Percentiles rank a stretch among this genome's conserved stretches.
These are phyloP conservation scores for Cyclotella choctawhatcheeana DNA, from an alignment of 108 stramenopile species.

Conservation along the genomic window DNA sequence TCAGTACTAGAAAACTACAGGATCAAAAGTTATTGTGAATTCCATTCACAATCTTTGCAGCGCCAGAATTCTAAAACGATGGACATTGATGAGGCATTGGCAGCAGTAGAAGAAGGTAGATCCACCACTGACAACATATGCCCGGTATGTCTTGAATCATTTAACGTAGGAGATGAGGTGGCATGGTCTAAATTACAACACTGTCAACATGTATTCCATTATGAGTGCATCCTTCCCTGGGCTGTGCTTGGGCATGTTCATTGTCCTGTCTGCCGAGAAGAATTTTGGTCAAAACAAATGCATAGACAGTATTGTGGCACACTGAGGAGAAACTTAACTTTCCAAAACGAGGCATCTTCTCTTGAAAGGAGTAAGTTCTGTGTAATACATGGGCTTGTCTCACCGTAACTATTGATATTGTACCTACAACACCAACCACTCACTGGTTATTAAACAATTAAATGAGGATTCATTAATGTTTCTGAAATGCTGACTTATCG, in stretches of 20 bases:
- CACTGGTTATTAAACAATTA: too few species aligned
- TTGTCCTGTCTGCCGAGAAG: constrained; percentile 30
- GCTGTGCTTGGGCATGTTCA: constrained; percentile 18
- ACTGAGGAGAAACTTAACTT: background rate
- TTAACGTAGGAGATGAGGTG: constrained; percentile 49
- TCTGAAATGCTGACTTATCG: too few species aligned
- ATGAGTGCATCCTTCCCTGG: constrained; percentile 55
- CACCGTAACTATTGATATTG: too few species aligned
- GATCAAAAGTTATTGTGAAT: background rate
- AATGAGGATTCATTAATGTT: too few species aligned
- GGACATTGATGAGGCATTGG: background rate
- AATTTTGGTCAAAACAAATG: constrained; percentile 27
- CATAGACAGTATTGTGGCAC: background rate
- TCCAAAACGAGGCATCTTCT: background rate
- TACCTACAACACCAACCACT: too few species aligned
- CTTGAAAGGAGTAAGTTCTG: constrained; percentile 18
- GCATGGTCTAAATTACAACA: constrained; percentile 48
- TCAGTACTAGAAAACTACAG: constrained; percentile 12
- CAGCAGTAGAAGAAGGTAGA: constrained; percentile 10
- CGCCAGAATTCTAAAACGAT: background rate
- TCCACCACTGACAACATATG: constrained; percentile 20
- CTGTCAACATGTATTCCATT: constrained; percentile 69
- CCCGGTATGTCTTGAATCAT: constrained; percentile 62
- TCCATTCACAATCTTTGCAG: background rate
- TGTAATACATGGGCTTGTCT: constrained; percentile 24